Conservation (phyloP, 148 eudicot species). For the Nepenthes gracilis region DNA sequence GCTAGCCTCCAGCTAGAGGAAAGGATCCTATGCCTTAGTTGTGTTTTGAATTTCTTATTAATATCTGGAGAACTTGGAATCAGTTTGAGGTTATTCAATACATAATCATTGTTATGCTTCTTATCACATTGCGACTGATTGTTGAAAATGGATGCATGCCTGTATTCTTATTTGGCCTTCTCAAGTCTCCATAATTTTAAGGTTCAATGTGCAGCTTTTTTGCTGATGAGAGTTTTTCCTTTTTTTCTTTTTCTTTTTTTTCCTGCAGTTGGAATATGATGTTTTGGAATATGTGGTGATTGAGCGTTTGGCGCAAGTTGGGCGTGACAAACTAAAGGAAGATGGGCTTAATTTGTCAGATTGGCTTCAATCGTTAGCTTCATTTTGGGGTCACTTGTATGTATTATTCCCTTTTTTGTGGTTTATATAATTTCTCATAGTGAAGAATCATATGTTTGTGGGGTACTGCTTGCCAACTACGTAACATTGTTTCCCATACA, state of each 20-base stretch:
- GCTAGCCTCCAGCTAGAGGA: no score
- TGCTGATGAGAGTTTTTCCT: background rate
- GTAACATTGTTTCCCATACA: background rate
- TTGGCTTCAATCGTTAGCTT: conserved; percentile 99
- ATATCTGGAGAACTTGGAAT: no score
- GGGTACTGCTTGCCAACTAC: background rate
- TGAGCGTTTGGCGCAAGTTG: conserved; percentile 84
- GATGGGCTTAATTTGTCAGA: conserved; percentile 97
- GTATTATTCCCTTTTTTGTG: conserved; percentile 18
- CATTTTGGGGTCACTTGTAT: conserved; percentile 99
- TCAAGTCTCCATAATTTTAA: background rate
- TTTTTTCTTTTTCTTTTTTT: background rate
- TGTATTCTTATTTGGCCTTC: background rate
- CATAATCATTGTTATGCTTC: conserved; percentile 1
- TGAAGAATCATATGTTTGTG: background rate
- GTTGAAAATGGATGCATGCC: no score
- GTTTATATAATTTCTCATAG: background rate
- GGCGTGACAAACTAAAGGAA: conserved; percentile 92
- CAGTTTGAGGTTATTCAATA: background rate
- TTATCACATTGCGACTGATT: background rate
- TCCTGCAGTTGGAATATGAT: conserved; percentile 87
- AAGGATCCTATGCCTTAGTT: no score
- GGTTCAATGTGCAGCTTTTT: background rate
- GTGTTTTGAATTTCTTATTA: no score
- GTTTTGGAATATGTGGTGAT: conserved; percentile 92